phyloP scores from a whole-genome alignment of 1,139 yeast genomes.

The Yamadazyma jaroonii region DNA sequence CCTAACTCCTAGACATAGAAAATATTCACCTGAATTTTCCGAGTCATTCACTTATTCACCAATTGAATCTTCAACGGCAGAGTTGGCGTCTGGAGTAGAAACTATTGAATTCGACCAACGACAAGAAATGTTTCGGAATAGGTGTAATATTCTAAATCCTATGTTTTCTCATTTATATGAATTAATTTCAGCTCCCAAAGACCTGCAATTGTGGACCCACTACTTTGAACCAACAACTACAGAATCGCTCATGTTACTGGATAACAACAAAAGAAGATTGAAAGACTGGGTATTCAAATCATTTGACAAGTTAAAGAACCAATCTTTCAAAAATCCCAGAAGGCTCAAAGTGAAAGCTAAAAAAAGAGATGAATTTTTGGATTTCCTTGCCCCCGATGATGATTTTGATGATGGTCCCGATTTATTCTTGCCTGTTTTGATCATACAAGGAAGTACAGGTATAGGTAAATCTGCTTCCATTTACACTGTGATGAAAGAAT shows the following conservation, averaged over 20 bases:
- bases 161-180: constrained; percentile 4
- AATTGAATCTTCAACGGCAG: too few species aligned
- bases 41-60: neutral
- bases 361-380: constrained; percentile 15
- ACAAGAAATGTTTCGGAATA: constrained; percentile 1
- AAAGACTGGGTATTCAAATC: constrained; percentile 49
- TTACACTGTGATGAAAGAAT: constrained; percentile 62
- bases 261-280: constrained; percentile 20
- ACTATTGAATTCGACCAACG: neutral
- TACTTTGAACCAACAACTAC: constrained; percentile 39
- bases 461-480: constrained; percentile 78
- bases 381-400: constrained; percentile 32
- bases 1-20: neutral
- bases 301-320: constrained; percentile 38
- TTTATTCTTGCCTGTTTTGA: constrained; percentile 56
- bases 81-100: neutral
- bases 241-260: constrained; percentile 35
- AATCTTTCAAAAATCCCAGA: constrained; percentile 29
- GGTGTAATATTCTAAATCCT: constrained; percentile 5
- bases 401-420: constrained; percentile 25
- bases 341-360: constrained; percentile 22
- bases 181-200: neutral
- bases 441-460: constrained; percentile 72
- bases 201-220: constrained; percentile 36
- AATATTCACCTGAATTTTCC: neutral